phyloP scores from a whole-genome alignment of 177 flowering plant species.

The Vitis hybrid region DNA sequence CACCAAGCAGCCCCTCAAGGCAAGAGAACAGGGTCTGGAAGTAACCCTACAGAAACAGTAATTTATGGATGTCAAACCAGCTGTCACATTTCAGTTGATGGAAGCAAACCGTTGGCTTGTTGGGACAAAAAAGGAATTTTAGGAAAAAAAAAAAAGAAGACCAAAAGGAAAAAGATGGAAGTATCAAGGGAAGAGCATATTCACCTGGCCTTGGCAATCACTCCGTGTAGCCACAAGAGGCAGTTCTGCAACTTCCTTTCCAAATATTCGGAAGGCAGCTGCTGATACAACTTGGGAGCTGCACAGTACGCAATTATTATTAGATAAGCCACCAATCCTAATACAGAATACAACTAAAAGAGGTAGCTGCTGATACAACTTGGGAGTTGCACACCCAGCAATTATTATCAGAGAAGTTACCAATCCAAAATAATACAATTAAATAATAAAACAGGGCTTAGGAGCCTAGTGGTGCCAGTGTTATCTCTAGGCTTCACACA shows the following conservation, averaged over 20 bases:
- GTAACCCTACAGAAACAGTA: conserved; percentile 56
- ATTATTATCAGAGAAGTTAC: no score
- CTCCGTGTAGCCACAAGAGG: conserved; percentile 89
- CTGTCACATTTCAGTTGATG: not conserved
- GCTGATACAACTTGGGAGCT: conserved; percentile 80
- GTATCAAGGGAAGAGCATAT: not conserved
- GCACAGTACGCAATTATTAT: conserved; percentile 22
- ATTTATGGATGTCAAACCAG: not conserved
- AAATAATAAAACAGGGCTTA: no score
- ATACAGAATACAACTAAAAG: not conserved
- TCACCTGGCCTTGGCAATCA: conserved; percentile 79
- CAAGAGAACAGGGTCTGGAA: conserved; percentile 69
- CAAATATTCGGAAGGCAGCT: conserved; percentile 73
- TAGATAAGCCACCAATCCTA: not conserved
- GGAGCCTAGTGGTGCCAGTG: no score
- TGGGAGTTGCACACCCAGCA: no score
- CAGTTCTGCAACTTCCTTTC: conserved; percentile 83
- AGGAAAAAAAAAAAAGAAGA: not conserved
- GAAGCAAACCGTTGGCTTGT: not conserved
- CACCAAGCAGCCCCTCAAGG: conserved; percentile 61
- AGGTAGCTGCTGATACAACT: no score
- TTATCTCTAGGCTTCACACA: no score
- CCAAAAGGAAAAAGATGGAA: not conserved
- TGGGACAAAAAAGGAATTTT: not conserved
- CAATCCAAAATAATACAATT: no score